A percentile compares a stretch with the other conserved stretches of the same genome.
Conservation (phyloP, 176 grass and related monocot species). For the Oryza brachyantha region DNA sequence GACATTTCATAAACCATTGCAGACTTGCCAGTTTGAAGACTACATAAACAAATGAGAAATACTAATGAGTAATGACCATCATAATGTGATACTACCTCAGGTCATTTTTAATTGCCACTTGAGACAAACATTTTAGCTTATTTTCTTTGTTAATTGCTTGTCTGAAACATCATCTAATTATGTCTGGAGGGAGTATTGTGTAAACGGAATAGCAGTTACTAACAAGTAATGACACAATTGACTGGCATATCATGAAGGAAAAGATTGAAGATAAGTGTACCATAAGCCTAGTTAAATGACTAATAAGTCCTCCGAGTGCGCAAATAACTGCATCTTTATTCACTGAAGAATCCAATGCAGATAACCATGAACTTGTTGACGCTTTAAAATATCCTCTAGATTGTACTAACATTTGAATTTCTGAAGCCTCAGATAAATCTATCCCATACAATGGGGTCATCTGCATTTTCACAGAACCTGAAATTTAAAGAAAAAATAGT, state of each 20-base stretch:
- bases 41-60: conserved; percentile 8
- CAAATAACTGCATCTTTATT: conserved; percentile 64
- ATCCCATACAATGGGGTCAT: conserved; percentile 44
- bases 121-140: no score
- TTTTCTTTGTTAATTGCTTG: no score
- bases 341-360: conserved; percentile 49
- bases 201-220: not conserved
- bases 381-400: conserved; percentile 86
- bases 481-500: conserved; percentile 30
- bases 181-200: no score
- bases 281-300: conserved; percentile 85
- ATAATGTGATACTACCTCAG: no score
- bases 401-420: conserved; percentile 57
- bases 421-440: conserved; percentile 62
- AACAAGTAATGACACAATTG: not conserved
- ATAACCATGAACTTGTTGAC: conserved; percentile 61
- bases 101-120: no score
- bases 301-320: conserved; percentile 78
- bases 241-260: conserved; percentile 7
- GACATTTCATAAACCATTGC: not conserved
- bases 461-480: conserved; percentile 82
- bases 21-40: not conserved
- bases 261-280: conserved; percentile 39
- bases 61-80: not conserved
- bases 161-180: no score